Evolutionary conservation across 176 grass and related monocot species (phyloP).

Genomic region (Pontederia paniculata): DNA sequence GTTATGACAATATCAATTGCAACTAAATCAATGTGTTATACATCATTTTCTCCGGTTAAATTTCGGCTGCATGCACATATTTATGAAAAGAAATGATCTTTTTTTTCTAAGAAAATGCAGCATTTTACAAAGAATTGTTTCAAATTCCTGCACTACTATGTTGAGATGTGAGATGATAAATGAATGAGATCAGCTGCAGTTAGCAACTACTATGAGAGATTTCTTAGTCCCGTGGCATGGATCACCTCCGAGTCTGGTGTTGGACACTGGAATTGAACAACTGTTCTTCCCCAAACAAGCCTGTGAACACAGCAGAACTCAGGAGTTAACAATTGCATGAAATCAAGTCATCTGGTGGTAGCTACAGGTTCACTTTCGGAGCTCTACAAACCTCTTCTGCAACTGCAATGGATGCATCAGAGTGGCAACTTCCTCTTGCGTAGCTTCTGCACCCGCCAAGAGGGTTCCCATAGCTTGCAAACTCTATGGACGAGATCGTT

Average conservation of each 20-base stretch:
- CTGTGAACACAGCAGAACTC: constrained; percentile 16
- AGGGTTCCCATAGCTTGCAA: constrained; percentile 52
- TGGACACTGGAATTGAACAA: constrained; percentile 33
- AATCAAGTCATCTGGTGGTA: background rate
- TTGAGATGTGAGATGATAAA: too few species aligned
- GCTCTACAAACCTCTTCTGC: constrained; percentile 29
- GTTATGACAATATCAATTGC: too few species aligned
- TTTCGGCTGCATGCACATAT: too few species aligned
- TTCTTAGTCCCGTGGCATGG: constrained; percentile 38
- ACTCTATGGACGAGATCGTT: constrained; percentile 28
- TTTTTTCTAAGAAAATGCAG: too few species aligned
- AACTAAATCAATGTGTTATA: too few species aligned
- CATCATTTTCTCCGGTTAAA: too few species aligned
- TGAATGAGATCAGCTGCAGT: constrained; percentile 33
- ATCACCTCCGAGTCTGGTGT: constrained; percentile 22
- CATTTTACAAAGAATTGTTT: too few species aligned
- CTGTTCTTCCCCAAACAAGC: constrained; percentile 33
- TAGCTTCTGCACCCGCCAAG: constrained; percentile 16
- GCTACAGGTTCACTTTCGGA: background rate
- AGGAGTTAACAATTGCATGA: background rate
- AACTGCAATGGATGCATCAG: constrained; percentile 14
- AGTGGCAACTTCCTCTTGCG: constrained; percentile 37
- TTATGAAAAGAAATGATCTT: too few species aligned
- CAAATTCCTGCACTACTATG: too few species aligned
- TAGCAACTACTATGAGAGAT: constrained; percentile 37